A percentile compares a stretch with the other conserved stretches of the same genome.
phyloP scores from a whole-genome alignment of 2,329 filamentous ascomycete species.

The Bimuria novae-zelandiae region DNA sequence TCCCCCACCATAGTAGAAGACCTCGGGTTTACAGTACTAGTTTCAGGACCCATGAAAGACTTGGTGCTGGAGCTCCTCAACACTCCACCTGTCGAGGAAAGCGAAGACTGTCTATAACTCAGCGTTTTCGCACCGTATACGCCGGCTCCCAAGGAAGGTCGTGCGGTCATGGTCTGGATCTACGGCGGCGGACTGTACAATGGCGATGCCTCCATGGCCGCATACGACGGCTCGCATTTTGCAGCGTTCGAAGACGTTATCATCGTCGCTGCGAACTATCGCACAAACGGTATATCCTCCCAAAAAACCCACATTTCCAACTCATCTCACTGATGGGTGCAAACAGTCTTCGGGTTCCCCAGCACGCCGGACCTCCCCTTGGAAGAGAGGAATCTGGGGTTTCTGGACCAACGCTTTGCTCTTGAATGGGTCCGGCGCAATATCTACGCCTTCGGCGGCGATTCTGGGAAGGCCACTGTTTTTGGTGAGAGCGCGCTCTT shows the following conservation, averaged over 20 bases:
- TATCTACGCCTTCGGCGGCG: conserved; percentile 55
- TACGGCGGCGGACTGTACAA: conserved; percentile 36
- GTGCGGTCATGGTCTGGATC: conserved; percentile 39
- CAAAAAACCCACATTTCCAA: not conserved
- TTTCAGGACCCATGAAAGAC: conserved; percentile 20
- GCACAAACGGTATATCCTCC: conserved; percentile 30
- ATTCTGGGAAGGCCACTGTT: conserved; percentile 56
- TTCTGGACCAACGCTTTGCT: conserved; percentile 61
- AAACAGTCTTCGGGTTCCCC: conserved; percentile 36
- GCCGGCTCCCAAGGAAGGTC: conserved; percentile 17
- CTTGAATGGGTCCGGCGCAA: conserved; percentile 60
- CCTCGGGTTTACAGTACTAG: conserved; percentile 11
- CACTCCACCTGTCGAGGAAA: conserved; percentile 28
- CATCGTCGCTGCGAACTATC: conserved; percentile 34
- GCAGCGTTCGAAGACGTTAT: conserved; percentile 38
- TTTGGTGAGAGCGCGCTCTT: conserved; percentile 38
- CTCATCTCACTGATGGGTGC: not conserved
- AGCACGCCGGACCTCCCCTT: conserved; percentile 25
- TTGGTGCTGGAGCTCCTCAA: conserved; percentile 28
- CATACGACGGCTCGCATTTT: conserved; percentile 34
- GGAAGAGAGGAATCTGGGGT: conserved; percentile 52
- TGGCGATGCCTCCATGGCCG: conserved; percentile 20
- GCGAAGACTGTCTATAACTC: conserved; percentile 48
- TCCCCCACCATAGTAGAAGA: not conserved
- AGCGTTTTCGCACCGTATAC: conserved; percentile 43